These are phyloP conservation scores for Dimargaris cristalligena DNA, from an alignment of 192 early-diverging fungal genomes.

Conservation along the genomic window DNA sequence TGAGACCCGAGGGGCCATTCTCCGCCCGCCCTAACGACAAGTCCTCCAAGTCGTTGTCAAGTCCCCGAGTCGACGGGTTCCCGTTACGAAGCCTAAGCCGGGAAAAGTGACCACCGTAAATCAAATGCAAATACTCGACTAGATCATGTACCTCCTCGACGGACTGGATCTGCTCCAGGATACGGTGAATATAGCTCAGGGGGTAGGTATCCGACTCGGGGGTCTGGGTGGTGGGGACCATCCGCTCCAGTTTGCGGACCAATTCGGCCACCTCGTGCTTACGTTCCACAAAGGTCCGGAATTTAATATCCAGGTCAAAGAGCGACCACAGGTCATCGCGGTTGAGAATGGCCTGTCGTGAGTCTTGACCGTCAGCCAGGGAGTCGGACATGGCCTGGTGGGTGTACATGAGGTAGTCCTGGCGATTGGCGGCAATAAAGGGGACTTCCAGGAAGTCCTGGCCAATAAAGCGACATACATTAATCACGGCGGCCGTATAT, in stretches of 20 bases:
- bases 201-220: conserved; percentile 11
- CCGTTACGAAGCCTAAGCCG: no score
- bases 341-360: conserved; percentile 36
- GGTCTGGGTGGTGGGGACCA: conserved; percentile 24
- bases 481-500: conserved; percentile 24
- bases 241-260: conserved; percentile 26
- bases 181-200: conserved; percentile 26
- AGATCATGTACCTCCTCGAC: conserved; percentile 49
- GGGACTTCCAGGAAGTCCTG: conserved; percentile 81
- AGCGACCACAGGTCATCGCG: conserved; percentile 73
- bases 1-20: conserved; percentile 18
- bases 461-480: conserved; percentile 53
- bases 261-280: conserved; percentile 32
- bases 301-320: conserved; percentile 68
- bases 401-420: conserved; percentile 60
- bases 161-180: conserved; percentile 6
- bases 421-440: conserved; percentile 68
- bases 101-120: conserved; percentile 22
- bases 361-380: conserved; percentile 17
- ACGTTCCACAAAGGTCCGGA: conserved; percentile 47
- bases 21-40: conserved; percentile 16
- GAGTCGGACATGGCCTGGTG: conserved; percentile 15
- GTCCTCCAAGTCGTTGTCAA: no score
- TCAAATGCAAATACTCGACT: conserved; percentile 42
- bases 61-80: no score